Evolutionary conservation across 805 yeast species (phyloP).

Genomic region (Kodamaea nitidulidarum): DNA sequence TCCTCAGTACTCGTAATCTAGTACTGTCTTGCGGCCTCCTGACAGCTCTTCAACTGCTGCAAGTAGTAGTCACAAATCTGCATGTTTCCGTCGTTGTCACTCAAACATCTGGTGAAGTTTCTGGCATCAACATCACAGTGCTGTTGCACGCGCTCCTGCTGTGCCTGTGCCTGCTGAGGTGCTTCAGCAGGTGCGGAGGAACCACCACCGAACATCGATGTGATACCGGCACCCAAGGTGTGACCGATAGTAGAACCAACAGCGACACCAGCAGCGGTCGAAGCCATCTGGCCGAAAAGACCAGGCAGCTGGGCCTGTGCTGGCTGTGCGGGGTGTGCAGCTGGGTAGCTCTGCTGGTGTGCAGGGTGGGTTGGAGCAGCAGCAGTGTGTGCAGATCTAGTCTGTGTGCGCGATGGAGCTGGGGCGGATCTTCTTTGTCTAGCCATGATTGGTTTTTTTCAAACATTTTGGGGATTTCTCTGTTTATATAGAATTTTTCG

Average conservation of each 20-base stretch:
- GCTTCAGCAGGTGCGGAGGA: constrained; percentile 46
- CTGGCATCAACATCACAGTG: constrained; percentile 92
- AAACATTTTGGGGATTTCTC: neutral
- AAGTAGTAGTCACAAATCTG: constrained; percentile 95
- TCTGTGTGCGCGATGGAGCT: constrained; percentile 45
- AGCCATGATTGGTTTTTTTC: constrained; percentile 28
- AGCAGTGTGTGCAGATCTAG: constrained; percentile 74
- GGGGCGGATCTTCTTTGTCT: constrained; percentile 54
- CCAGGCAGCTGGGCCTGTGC: constrained; percentile 64
- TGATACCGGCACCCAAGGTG: constrained; percentile 91
- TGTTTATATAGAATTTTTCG: constrained; percentile 1
- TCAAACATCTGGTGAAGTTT: constrained; percentile 91
- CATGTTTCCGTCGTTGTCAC: constrained; percentile 91
- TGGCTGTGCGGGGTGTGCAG: constrained; percentile 46
- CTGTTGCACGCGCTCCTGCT: constrained; percentile 41
- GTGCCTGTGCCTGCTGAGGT: constrained; percentile 42
- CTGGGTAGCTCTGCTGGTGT: constrained; percentile 23
- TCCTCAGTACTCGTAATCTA: too few species aligned
- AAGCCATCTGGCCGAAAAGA: constrained; percentile 93
- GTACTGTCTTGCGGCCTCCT: constrained; percentile 84
- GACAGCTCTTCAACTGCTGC: constrained; percentile 97
- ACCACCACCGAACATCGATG: constrained; percentile 86
- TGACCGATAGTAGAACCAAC: constrained; percentile 98
- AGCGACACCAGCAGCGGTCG: constrained; percentile 99
- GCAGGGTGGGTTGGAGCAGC: constrained; percentile 49